These are phyloP conservation scores for Mycena citricolor DNA, from an alignment of 1,284 basidiomycete genomes.

Conservation along the genomic window DNA sequence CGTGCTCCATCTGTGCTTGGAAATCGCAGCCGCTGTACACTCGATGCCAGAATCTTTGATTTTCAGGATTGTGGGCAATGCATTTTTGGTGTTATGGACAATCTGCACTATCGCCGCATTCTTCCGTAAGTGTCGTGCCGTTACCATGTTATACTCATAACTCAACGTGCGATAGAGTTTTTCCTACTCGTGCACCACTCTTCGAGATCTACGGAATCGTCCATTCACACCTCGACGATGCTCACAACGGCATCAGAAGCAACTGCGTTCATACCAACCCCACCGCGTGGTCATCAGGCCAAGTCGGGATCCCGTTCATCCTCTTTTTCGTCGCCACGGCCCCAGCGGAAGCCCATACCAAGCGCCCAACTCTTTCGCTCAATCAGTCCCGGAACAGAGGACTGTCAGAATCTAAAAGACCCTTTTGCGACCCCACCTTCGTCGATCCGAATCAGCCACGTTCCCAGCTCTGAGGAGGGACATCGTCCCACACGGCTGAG, in stretches of 20 bases:
- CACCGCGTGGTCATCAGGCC: constrained; percentile 4
- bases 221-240: constrained; percentile 6
- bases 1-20: constrained; percentile 18
- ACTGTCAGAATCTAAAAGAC: constrained; percentile 21
- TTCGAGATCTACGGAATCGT: too few relatives aligned
- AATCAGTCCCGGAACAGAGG: constrained; percentile 8
- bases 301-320: constrained; percentile 14
- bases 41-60: constrained; percentile 16
- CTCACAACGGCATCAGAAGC: constrained; percentile 14
- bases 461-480: neutral
- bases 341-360: constrained; percentile 11
- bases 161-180: constrained; percentile 16
- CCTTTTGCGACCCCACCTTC: constrained; percentile 16
- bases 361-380: neutral
- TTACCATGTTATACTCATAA: constrained; percentile 3
- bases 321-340: constrained; percentile 22
- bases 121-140: constrained; percentile 15
- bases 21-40: constrained; percentile 7
- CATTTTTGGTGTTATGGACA: constrained; percentile 22
- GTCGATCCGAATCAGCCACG: constrained; percentile 4
- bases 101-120: constrained; percentile 20
- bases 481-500: constrained; percentile 20
- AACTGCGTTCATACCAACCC: constrained; percentile 16
- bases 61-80: constrained; percentile 17
- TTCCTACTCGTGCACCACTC: constrained; percentile 8